phyloP scores from a whole-genome alignment of 176 grass and related monocot genomes.

The Phyllostachys edulis region DNA sequence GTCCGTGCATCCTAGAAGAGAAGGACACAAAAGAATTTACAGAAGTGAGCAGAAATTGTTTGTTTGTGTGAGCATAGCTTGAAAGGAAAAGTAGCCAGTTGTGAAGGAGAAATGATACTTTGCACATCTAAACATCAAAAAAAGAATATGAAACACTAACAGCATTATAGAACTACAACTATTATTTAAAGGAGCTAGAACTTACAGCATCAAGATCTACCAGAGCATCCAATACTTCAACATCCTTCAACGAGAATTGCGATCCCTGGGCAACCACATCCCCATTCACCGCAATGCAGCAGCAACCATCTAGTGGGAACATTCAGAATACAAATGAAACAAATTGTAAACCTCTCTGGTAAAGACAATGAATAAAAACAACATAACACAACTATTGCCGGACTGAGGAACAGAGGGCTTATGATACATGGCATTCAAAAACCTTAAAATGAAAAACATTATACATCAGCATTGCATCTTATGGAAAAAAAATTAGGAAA shows the following conservation, averaged over 20 bases:
- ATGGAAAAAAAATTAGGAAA: neutral
- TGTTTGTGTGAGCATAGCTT: neutral
- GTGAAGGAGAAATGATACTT: neutral
- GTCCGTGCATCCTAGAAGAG: too few relatives aligned
- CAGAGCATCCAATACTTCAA: slow-evolving; percentile 84
- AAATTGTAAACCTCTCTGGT: neutral
- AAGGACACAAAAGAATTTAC: neutral
- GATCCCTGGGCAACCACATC: slow-evolving; percentile 95
- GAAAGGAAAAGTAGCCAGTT: neutral
- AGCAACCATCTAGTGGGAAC: slow-evolving; percentile 75
- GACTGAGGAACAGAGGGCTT: neutral
- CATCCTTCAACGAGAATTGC: slow-evolving; percentile 95
- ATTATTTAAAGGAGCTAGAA: slow-evolving; percentile 3
- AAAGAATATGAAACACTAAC: neutral
- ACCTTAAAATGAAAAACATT: neutral
- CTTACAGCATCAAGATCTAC: slow-evolving; percentile 95
- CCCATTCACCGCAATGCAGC: slow-evolving; percentile 85
- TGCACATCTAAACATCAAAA: neutral
- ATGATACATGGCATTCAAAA: neutral
- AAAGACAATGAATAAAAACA: neutral
- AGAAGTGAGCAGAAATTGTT: neutral
- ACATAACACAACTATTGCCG: slow-evolving; percentile 2
- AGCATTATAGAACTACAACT: neutral
- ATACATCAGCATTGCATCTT: neutral
- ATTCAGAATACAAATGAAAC: slow-evolving; percentile 20